phyloP scores from a whole-genome alignment of 192 early-diverging fungal genomes.

The Coemansia sp. region DNA sequence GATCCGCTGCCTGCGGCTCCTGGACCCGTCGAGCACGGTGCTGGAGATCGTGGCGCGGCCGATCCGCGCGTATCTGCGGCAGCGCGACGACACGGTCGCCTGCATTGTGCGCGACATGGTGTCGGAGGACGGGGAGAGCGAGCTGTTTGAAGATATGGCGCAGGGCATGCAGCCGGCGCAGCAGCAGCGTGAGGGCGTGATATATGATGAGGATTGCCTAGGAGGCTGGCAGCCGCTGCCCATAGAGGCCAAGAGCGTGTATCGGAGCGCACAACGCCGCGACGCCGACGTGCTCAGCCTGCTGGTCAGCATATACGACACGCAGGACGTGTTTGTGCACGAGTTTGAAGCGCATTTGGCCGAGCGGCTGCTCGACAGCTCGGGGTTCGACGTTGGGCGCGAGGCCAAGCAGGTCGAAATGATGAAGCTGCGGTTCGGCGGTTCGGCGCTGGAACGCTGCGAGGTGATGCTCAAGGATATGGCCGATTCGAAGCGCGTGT shows the following conservation, averaged over 20 bases:
- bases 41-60: constrained; percentile 59
- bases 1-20: constrained; percentile 62
- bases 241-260: constrained; percentile 49
- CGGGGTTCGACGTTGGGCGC: constrained; percentile 52
- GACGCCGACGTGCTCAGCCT: constrained; percentile 63
- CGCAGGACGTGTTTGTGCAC: constrained; percentile 61
- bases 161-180: background rate
- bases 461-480: constrained; percentile 83
- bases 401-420: constrained; percentile 69
- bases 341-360: constrained; percentile 67
- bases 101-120: constrained; percentile 66
- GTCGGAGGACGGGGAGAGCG: constrained; percentile 59
- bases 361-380: constrained; percentile 44
- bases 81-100: constrained; percentile 61
- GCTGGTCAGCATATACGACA: constrained; percentile 67
- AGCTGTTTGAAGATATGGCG: constrained; percentile 51
- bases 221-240: constrained; percentile 64
- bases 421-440: constrained; percentile 71
- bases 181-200: constrained; percentile 24
- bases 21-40: constrained; percentile 65
- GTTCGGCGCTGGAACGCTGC: constrained; percentile 56
- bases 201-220: constrained; percentile 54
- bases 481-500: constrained; percentile 65
- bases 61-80: constrained; percentile 59
- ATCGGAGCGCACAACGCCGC: constrained; percentile 21